A percentile compares a stretch with the other conserved stretches of the same genome.
Conservation (phyloP, 2,329 filamentous ascomycete genomes). For the Colletotrichum cereale region DNA sequence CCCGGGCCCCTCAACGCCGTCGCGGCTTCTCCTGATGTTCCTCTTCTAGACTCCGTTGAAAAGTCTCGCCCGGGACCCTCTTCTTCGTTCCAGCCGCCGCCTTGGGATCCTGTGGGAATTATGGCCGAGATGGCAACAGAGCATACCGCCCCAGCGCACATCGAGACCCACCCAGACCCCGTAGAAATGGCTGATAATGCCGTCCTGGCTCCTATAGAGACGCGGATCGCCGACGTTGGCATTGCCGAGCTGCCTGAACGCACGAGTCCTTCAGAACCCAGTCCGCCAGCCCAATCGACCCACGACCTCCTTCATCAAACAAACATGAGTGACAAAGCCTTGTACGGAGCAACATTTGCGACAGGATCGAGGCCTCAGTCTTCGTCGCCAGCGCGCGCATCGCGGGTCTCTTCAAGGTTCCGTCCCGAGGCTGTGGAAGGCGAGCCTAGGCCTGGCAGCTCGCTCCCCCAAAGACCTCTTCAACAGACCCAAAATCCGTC, state of each 20-base stretch:
- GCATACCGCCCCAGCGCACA: constrained; percentile 53
- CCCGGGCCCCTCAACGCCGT: not conserved
- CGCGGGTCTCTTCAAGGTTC: not conserved
- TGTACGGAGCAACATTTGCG: constrained; percentile 40
- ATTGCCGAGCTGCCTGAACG: constrained; percentile 56
- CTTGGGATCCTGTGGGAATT: constrained; percentile 57
- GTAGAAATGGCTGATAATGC: constrained; percentile 59
- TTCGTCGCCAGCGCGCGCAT: constrained; percentile 1
- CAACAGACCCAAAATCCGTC: not conserved
- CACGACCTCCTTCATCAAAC: constrained; percentile 40
- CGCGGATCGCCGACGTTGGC: constrained; percentile 43
- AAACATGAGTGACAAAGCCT: constrained; percentile 30
- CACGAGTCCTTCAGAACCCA: constrained; percentile 47
- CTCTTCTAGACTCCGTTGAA: constrained; percentile 52
- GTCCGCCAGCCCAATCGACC: constrained; percentile 8
- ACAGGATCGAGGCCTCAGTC: constrained; percentile 32
- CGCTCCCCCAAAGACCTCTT: not conserved
- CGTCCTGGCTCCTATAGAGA: constrained; percentile 53
- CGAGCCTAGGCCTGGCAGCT: not conserved
- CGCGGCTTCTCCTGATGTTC: constrained; percentile 40
- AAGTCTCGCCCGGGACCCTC: constrained; percentile 49
- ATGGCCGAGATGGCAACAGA: constrained; percentile 63
- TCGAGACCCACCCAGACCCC: constrained; percentile 58
- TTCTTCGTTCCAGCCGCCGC: constrained; percentile 39
- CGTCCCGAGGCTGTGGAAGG: no score